phyloP scores from a whole-genome alignment of 2,329 filamentous ascomycete species.

The Paramyrothecium roridum region DNA sequence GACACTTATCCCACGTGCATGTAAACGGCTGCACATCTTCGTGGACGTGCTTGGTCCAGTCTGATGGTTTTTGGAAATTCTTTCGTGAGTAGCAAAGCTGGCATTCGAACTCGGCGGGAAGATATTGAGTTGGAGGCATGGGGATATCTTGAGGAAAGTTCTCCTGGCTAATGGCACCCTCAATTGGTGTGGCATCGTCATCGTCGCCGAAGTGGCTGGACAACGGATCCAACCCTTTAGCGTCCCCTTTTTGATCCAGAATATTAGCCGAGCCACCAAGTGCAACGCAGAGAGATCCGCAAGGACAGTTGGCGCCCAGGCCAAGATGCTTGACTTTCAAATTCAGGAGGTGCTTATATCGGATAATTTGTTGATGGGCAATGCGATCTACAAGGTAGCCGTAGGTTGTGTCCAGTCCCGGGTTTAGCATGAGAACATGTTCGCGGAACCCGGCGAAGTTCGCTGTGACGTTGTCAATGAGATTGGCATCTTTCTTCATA shows the following conservation, averaged over 20 bases:
- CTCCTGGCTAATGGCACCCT: conserved; percentile 67
- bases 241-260: conserved; percentile 57
- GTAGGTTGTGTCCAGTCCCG: conserved; percentile 55
- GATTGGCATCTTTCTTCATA: conserved; percentile 59
- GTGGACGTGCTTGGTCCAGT: conserved; percentile 96
- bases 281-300: conserved; percentile 60
- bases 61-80: conserved; percentile 85
- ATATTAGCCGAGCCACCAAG: conserved; percentile 64
- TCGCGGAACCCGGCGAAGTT: conserved; percentile 73
- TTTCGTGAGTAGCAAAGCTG: conserved; percentile 82
- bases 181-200: conserved; percentile 59
- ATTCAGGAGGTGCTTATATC: conserved; percentile 75
- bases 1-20: conserved; percentile 81
- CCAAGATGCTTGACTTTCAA: conserved; percentile 67
- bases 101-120: conserved; percentile 89
- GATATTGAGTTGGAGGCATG: conserved; percentile 69
- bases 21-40: conserved; percentile 93
- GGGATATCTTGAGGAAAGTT: conserved; percentile 80
- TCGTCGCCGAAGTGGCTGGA: conserved; percentile 54
- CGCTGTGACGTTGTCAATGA: conserved; percentile 67
- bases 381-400: conserved; percentile 74
- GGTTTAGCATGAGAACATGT: conserved; percentile 72
- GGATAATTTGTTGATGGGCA: conserved; percentile 72
- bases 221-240: conserved; percentile 55
- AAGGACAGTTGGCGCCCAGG: conserved; percentile 58